phyloP scores from a whole-genome alignment of 2,329 filamentous ascomycete species.

The Diaporthe velutina region DNA sequence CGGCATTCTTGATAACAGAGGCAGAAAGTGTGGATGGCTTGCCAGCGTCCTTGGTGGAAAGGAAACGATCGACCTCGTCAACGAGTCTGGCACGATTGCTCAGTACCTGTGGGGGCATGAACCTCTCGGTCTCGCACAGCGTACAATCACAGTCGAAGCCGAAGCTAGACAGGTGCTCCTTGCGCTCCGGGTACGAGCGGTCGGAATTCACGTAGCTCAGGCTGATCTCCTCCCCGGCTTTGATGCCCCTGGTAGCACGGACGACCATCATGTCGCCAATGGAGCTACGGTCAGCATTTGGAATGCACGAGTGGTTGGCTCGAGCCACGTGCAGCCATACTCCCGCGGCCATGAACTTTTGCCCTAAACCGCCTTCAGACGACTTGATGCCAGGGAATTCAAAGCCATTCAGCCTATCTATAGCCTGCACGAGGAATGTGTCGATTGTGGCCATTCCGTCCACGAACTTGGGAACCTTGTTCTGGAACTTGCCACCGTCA shows the following conservation, averaged over 20 bases:
- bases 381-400: constrained; percentile 29
- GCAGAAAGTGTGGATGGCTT: no score
- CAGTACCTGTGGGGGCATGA: constrained; percentile 39
- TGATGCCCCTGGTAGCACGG: constrained; percentile 53
- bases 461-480: constrained; percentile 30
- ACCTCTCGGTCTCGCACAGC: constrained; percentile 52
- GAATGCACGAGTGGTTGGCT: constrained; percentile 50
- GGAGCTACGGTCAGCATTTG: constrained; percentile 49
- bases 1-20: background rate
- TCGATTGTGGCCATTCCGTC: constrained; percentile 40
- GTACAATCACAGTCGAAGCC: constrained; percentile 56
- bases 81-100: constrained; percentile 44
- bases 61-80: constrained; percentile 41
- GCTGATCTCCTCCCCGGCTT: constrained; percentile 53
- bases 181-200: background rate
- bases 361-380: background rate
- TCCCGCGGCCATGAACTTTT: constrained; percentile 32
- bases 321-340: constrained; percentile 47
- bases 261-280: constrained; percentile 49
- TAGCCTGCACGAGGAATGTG: constrained; percentile 40
- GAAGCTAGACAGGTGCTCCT: background rate
- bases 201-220: background rate
- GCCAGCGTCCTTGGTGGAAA: background rate
- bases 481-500: constrained; percentile 36
- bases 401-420: constrained; percentile 40